These are phyloP conservation scores for Colletotrichum cordylinicola DNA, from an alignment of 2,329 filamentous ascomycete genomes.

Conservation along the genomic window DNA sequence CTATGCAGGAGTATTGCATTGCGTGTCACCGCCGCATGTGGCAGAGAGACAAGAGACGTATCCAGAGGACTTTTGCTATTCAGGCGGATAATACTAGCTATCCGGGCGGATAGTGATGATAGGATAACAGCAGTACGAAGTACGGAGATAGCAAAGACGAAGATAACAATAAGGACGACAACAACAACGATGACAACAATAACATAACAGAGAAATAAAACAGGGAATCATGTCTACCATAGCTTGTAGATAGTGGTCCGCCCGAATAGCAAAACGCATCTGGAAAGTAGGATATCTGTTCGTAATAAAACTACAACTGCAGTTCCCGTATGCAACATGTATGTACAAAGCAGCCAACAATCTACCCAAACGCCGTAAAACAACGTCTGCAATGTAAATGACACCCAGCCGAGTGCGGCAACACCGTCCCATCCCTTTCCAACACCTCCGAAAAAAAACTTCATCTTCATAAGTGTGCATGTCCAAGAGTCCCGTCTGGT, in stretches of 20 bases:
- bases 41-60: background rate
- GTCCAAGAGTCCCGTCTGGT: slow-evolving; percentile 19
- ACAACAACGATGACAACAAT: background rate
- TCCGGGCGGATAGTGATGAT: background rate
- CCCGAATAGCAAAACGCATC: background rate
- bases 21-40: background rate
- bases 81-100: background rate
- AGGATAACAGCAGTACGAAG: background rate
- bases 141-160: background rate
- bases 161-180: too few species aligned
- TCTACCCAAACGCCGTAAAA: slow-evolving; percentile 12
- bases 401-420: slow-evolving; percentile 15
- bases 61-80: background rate
- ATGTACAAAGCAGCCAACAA: background rate
- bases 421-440: slow-evolving; percentile 13
- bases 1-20: background rate
- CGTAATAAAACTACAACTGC: slow-evolving; percentile 17
- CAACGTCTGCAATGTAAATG: slow-evolving; percentile 14
- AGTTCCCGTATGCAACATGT: slow-evolving; percentile 12
- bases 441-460: slow-evolving; percentile 14
- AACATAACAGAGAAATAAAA: too few species aligned
- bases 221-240: fast-evolving
- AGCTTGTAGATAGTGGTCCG: fast-evolving
- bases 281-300: slow-evolving; percentile 17
- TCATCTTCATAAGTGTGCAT: slow-evolving; percentile 21